A percentile compares a stretch with the other conserved stretches of the same genome.
Conservation (phyloP, 768 basidiomycete species). For the Coprinopsis sp. region DNA sequence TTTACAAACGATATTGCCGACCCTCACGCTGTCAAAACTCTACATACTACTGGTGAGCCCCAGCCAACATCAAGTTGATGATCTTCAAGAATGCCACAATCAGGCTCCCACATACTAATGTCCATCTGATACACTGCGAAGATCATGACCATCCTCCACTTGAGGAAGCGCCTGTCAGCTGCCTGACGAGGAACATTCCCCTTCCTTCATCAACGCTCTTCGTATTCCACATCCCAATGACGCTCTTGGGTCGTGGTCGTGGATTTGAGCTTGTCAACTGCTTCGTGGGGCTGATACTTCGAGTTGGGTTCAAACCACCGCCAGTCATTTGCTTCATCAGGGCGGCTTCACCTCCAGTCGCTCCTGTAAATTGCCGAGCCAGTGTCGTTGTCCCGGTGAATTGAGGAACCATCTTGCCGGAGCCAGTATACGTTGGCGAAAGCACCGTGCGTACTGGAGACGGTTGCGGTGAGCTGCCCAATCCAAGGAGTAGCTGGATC, state of each 20-base stretch:
- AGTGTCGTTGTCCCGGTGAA: constrained; percentile 68
- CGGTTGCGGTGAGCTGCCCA: constrained; percentile 44
- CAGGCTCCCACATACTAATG: too few relatives aligned
- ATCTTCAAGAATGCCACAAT: too few relatives aligned
- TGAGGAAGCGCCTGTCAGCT: constrained; percentile 59
- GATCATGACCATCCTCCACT: constrained; percentile 11
- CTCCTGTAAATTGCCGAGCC: constrained; percentile 70
- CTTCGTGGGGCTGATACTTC: constrained; percentile 76
- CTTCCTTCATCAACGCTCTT: constrained; percentile 67
- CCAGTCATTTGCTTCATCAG: constrained; percentile 60
- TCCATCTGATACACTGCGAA: not conserved
- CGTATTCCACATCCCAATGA: constrained; percentile 60
- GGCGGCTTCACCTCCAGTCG: constrained; percentile 34
- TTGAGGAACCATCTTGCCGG: constrained; percentile 46
- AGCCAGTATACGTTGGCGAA: constrained; percentile 40
- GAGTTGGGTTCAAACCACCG: constrained; percentile 60
- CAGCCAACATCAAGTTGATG: too few relatives aligned
- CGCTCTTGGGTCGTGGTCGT: constrained; percentile 71
- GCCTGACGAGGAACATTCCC: constrained; percentile 72
- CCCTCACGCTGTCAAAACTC: too few relatives aligned
- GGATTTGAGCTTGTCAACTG: constrained; percentile 32
- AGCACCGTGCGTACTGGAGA: constrained; percentile 52
- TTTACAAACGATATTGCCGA: too few relatives aligned
- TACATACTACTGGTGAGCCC: too few relatives aligned
- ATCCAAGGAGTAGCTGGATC: constrained; percentile 50